Conservation (phyloP, 2,329 filamentous ascomycete species). For the Cryphonectria parasitica region DNA sequence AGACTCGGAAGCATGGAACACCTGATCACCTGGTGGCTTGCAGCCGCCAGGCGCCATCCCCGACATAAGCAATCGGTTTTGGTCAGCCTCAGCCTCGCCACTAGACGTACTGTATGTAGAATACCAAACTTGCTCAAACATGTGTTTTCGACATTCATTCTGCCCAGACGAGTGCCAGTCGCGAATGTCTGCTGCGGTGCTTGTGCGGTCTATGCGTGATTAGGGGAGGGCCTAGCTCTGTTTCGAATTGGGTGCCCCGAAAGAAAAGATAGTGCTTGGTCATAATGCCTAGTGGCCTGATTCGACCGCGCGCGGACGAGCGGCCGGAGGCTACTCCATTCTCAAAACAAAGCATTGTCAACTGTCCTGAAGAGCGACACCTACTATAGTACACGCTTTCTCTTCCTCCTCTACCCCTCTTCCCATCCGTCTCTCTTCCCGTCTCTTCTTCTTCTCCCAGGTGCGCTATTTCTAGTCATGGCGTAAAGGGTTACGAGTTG, state of each 20-base stretch:
- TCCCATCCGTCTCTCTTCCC: no score
- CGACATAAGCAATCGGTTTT: background rate
- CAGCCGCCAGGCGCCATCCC: background rate
- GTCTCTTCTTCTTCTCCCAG: background rate
- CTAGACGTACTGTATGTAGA: background rate
- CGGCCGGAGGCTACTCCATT: background rate
- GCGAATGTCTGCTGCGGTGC: background rate
- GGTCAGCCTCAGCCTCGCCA: background rate
- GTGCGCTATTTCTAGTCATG: background rate
- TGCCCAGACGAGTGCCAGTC: background rate
- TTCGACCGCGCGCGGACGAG: background rate
- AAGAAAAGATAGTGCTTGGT: constrained; percentile 12
- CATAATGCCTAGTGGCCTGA: background rate
- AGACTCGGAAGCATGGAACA: background rate
- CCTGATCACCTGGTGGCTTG: background rate
- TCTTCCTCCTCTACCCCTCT: no score
- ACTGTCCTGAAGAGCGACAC: background rate
- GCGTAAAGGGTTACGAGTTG: background rate
- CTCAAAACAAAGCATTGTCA: background rate
- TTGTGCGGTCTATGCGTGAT: constrained; percentile 8
- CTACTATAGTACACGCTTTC: background rate
- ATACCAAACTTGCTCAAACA: background rate
- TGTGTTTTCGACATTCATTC: background rate
- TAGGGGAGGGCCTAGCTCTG: constrained; percentile 10
- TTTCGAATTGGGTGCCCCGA: constrained; percentile 12